Evolutionary conservation across 805 yeast genomes (phyloP), one percentile per base, ranked within the genome.

Genomic region (Diddensiella transvaalensis): DNA sequence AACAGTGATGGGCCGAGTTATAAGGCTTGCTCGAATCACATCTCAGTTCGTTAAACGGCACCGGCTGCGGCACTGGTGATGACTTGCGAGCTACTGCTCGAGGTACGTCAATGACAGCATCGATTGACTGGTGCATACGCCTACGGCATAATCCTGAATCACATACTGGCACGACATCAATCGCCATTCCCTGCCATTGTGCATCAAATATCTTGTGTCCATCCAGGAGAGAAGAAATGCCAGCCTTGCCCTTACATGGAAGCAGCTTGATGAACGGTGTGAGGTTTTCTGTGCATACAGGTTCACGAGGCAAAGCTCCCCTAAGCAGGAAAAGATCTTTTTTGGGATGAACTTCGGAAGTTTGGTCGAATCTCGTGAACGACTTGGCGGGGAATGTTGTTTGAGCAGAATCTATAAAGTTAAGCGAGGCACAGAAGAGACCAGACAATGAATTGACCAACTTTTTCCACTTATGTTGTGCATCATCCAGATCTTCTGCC

Each of bases 271-370:
- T 66, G 57, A 91, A 88, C 0, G 99, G 98, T 0, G 99, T 91
- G 61, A 93, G 74, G 67, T 93, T 93, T 65, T 93, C 99, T 0
- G 99, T 93, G 67, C 99, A 93, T 15, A 93, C 82, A 0, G 97
- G 96, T 62, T 93, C 99, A 52, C 91, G 79, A 0, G 99, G 96
- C 43, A 93, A 75, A 0, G 96, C 86, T 4, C 96, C 96, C 52
- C 95, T 75, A 53, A 90, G 62, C 18, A 83, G 66, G 58, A 72
- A 85, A 3, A 52, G 40, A 10, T 43, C 41, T 24, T 17, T 15
- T 4, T n/a, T 15, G 13, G 15, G 13, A 3, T 18, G 22, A 19
- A 33, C 19, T 46, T 22, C 58, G 5, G 41, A 17, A 58, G 47
- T 64, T 29, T 29, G 11, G 62, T 53, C 42, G 29, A 54, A 47